Evolutionary conservation across 148 eudicot genomes (phyloP).

Genomic region (Rhododendron ferrugineum): DNA sequence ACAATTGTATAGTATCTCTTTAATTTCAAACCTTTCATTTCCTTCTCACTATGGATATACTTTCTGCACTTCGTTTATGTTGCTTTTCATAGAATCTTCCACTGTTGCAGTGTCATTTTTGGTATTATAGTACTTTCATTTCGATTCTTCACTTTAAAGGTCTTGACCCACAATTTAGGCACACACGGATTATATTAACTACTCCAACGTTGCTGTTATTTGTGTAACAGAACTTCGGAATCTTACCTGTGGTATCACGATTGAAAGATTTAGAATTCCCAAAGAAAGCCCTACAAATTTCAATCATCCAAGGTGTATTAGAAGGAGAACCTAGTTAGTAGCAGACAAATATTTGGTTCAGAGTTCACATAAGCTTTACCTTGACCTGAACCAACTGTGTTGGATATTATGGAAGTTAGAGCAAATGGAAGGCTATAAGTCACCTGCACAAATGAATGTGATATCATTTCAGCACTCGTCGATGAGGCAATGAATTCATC

Average conservation of each 20-base stretch:
- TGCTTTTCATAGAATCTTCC: background rate
- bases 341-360: background rate
- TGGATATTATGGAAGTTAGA: background rate
- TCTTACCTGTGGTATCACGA: constrained; percentile 3
- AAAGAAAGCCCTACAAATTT: background rate
- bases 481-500: background rate
- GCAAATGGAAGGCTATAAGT: constrained; percentile 5
- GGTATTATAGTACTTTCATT: background rate
- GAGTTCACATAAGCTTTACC: background rate
- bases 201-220: background rate
- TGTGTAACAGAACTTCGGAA: background rate
- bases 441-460: background rate
- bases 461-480: background rate
- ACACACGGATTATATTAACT: background rate
- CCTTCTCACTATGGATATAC: background rate
- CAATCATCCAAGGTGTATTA: background rate
- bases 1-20: background rate
- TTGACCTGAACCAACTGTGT: background rate
- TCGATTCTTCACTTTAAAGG: background rate
- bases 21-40: background rate
- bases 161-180: background rate
- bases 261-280: constrained; percentile 4
- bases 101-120: background rate
- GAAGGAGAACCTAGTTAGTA: background rate
- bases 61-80: background rate